phyloP scores from a whole-genome alignment of 2,329 filamentous ascomycete species.

The Alternaria tenuissima region DNA sequence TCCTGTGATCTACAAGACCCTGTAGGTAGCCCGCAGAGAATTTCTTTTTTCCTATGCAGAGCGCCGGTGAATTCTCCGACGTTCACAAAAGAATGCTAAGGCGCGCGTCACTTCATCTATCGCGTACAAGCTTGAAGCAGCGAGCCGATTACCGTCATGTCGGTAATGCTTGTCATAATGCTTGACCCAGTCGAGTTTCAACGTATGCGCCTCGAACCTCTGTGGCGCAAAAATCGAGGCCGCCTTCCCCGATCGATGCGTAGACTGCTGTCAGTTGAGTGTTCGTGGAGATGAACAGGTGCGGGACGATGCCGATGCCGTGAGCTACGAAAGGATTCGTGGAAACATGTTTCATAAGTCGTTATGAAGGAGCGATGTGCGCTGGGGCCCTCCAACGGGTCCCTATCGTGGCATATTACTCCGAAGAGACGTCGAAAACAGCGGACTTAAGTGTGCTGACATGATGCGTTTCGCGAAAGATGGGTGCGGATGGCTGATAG shows the following conservation, averaged over 20 bases:
- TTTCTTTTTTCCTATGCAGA: not conserved
- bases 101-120: constrained; percentile 10
- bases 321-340: constrained; percentile 11
- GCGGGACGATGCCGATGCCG: constrained; percentile 3
- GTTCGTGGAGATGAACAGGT: constrained; percentile 17
- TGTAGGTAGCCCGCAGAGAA: not conserved
- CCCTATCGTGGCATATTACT: not conserved
- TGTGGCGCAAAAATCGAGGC: not conserved
- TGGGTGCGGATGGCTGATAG: not conserved
- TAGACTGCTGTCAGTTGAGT: not conserved
- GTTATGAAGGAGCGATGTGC: constrained; percentile 16
- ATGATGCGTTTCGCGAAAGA: not conserved
- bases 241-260: not conserved
- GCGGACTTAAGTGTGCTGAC: not conserved
- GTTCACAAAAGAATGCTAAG: not conserved
- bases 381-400: not conserved
- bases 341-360: constrained; percentile 20
- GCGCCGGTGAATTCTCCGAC: constrained; percentile 2
- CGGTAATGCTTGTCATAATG: constrained; percentile 12
- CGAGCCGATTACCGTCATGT: not conserved
- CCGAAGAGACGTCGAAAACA: not conserved
- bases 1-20: not conserved
- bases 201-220: constrained; percentile 1
- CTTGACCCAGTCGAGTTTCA: constrained; percentile 9
- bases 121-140: constrained; percentile 7